Percentiles rank a stretch among this genome's conserved stretches.
These are phyloP conservation scores for Arthrobotrys sphaeroides DNA, from an alignment of 2,329 filamentous ascomycete species.

Conservation along the genomic window DNA sequence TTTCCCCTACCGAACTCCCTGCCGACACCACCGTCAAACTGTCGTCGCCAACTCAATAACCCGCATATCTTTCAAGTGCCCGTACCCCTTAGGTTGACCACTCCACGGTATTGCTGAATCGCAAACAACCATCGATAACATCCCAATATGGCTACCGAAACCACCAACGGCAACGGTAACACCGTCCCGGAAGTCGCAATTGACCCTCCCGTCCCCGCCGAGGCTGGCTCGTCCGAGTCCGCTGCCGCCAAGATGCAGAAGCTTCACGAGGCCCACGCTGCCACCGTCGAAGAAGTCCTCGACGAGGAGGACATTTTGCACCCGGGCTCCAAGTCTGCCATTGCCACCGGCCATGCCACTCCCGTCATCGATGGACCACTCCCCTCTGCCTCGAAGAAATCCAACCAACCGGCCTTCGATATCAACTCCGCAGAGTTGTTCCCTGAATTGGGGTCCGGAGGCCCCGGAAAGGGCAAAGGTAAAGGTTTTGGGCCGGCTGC, in stretches of 20 bases:
- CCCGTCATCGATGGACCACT: slow-evolving; percentile 59
- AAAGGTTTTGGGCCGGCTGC: slow-evolving; percentile 70
- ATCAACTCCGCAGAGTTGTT: slow-evolving; percentile 90
- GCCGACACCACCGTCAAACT: slow-evolving; percentile 48
- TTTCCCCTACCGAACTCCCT: background rate
- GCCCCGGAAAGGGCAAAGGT: slow-evolving; percentile 48
- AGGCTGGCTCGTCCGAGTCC: slow-evolving; percentile 58
- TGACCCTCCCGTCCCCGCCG: slow-evolving; percentile 52
- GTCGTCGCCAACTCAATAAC: slow-evolving; percentile 46
- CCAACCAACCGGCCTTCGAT: slow-evolving; percentile 70
- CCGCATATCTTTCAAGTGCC: slow-evolving; percentile 42
- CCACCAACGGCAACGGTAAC: slow-evolving; percentile 46
- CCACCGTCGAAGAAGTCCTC: slow-evolving; percentile 79
- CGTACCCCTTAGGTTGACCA: slow-evolving; percentile 54
- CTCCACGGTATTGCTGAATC: slow-evolving; percentile 54
- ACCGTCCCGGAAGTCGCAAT: slow-evolving; percentile 55
- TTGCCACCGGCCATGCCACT: slow-evolving; percentile 62
- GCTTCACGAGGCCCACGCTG: slow-evolving; percentile 68
- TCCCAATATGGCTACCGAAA: slow-evolving; percentile 43
- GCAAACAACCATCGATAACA: slow-evolving; percentile 37
- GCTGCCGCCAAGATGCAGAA: slow-evolving; percentile 71
- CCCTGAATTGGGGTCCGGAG: slow-evolving; percentile 78
- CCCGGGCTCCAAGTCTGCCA: slow-evolving; percentile 62
- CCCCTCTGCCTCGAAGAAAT: slow-evolving; percentile 56
- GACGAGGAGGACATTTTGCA: slow-evolving; percentile 79